Evolutionary conservation across 2,329 filamentous ascomycete genomes (phyloP), one percentile per base, ranked within the genome.

Genomic region (Madurella fahalii): DNA sequence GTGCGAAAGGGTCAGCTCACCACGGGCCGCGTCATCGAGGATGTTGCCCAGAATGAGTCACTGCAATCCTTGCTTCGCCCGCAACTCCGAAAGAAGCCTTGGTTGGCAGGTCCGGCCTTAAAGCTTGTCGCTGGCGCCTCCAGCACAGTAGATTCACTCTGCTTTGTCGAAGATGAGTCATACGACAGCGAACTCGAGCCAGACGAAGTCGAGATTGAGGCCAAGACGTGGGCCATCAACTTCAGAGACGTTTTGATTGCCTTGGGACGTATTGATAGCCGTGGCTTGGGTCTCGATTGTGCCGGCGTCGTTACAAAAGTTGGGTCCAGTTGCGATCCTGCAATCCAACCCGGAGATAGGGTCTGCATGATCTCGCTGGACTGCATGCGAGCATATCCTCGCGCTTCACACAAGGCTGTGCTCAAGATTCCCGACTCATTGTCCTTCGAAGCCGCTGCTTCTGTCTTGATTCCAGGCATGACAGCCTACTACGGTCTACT

Each of bases 221-320:
- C 66, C 1, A 63, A 64, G 44, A 66, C 69, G 0, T 59, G 62
- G 16, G 71, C 70, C 2, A 20, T 76, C 2, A 73, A 72, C 51
- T 72, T 70, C 47, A 58, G 65, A 44, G 76, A 78, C 54, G 64
- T 76, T 11, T 60, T 75, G 11, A 61, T 68, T 34, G 12, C 46
- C 31, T 5, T 13, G 30, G 12, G 37, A 11, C n/a, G 15, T 3
- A 13, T 69, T 2, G 58, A 61, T 9, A 55, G 16, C n/a, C 18
- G 8, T 2, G n/a, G 2, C n/a, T 9, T 11, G 13, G 9, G 43
- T n/a, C 20, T 9, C 15, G 65, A 68, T 9, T 60, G 62, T n/a
- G 62, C 63, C 0, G 63, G 71, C 8, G 66, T 63, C 7, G 63
- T 77, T 12, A 57, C 51, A 9, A 48, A 56, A 0, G 53, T 67